Percentiles rank a stretch among this genome's conserved stretches.
Evolutionary conservation across 75 land plant species (phyloP).

Genomic region (Cunninghamia lanceolata): DNA sequence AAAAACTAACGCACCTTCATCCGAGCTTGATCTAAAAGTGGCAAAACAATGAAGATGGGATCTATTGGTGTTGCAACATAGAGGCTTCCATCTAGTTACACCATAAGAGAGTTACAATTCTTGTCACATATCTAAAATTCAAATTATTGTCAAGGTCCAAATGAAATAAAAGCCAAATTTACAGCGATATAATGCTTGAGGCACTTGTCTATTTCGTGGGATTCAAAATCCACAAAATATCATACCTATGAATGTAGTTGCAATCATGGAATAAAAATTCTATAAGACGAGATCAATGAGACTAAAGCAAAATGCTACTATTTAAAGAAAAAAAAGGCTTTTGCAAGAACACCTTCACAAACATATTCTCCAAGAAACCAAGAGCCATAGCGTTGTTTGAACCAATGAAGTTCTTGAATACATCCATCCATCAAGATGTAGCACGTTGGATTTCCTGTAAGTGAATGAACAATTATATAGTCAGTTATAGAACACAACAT

Average conservation of each 20-base stretch:
- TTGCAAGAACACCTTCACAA: slow-evolving; percentile 63
- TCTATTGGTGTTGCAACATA: slow-evolving; percentile 83
- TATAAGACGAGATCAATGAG: background rate
- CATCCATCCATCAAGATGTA: slow-evolving; percentile 44
- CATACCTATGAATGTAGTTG: background rate
- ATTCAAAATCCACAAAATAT: background rate
- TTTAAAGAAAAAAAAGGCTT: background rate
- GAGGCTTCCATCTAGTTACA: slow-evolving; percentile 74
- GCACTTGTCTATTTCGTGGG: background rate
- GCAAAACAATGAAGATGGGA: slow-evolving; percentile 80
- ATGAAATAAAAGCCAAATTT: background rate
- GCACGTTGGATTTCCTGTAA: slow-evolving; percentile 57
- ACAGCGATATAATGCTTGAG: background rate
- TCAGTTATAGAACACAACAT: background rate
- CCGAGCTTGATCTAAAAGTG: slow-evolving; percentile 78
- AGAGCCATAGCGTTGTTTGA: slow-evolving; percentile 75
- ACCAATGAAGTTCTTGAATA: slow-evolving; percentile 89
- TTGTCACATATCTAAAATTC: background rate
- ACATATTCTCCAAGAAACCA: slow-evolving; percentile 90
- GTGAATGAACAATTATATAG: background rate
- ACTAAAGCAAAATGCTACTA: background rate
- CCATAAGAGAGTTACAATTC: slow-evolving; percentile 5
- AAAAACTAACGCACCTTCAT: slow-evolving; percentile 55
- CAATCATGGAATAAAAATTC: background rate
- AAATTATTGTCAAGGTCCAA: background rate